Base-by-base conservation (phyloP, 768 basidiomycete genomes). In the Pleurotus tuber-regium region DNA sequence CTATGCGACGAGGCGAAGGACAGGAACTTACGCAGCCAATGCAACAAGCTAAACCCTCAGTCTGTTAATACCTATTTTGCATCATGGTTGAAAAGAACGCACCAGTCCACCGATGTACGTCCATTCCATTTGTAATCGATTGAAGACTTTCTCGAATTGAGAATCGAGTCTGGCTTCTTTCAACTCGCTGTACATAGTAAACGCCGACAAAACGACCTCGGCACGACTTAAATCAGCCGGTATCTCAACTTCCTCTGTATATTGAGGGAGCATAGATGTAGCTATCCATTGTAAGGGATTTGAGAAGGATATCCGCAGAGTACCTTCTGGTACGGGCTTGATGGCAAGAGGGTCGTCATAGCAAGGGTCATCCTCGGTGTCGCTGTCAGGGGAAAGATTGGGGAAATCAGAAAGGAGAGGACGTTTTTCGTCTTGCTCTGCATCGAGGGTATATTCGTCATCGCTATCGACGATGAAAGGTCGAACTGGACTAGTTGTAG, bases 51-150 rank as follows among this genome's bases (percentile, higher is more conserved):
- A 50, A 12, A 35, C 23, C 38, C 30, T 21, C 14, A 43, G 31
- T n/a, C 36, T 28, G 43, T 18, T 19, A 48, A 19, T 12, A 50
- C n/a, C n/a, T n/a, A n/a, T n/a, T n/a, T n/a, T n/a, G n/a, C n/a
- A n/a, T n/a, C n/a, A n/a, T n/a, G n/a, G n/a, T n/a, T n/a, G n/a
- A n/a, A n/a, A n/a, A n/a, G 12, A 19, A 70, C 80, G 57, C 54
- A 86, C 80, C 60, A 82, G 68, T 29, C 77, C 83, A n/a, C 83
- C 85, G 12, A 80, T 69, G 39, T 78, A 83, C 4, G 76, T 78
- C 87, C 87, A 89, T 57, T 89, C 87, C 23, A 68, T 67, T 54
- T 78, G 70, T 19, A 87, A 57, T 33, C 79, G 64, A 2, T 52
- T 54, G 41, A 82, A 70, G 2, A 86, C 61, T 10, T 64, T 63